Conservation (phyloP, 495 filamentous ascomycete genomes). For the Daldinia decipiens region DNA sequence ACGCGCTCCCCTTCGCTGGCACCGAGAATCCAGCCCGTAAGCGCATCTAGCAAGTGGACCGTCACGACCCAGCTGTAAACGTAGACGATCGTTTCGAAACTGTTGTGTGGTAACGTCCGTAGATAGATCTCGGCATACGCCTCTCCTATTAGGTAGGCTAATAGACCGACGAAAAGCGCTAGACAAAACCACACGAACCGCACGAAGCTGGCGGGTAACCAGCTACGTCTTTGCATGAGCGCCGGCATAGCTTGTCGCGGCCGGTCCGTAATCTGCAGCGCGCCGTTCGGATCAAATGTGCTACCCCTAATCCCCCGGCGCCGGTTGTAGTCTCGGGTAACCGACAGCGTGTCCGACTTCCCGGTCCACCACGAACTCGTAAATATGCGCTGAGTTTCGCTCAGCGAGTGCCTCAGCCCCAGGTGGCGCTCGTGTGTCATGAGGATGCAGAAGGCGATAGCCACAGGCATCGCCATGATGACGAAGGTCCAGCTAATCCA, state of each 20-base stretch:
- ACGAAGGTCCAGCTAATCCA: conserved; percentile 73
- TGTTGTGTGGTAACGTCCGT: conserved; percentile 70
- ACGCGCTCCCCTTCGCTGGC: conserved; percentile 67
- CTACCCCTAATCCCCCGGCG: conserved; percentile 48
- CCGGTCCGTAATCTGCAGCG: conserved; percentile 42
- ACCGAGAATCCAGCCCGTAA: conserved; percentile 71
- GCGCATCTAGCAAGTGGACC: conserved; percentile 66
- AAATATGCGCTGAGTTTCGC: conserved; percentile 71
- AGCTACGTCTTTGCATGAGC: conserved; percentile 55
- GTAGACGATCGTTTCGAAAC: conserved; percentile 69
- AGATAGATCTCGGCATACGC: conserved; percentile 74
- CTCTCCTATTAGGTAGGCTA: conserved; percentile 71
- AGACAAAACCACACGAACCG: conserved; percentile 74
- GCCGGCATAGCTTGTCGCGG: conserved; percentile 45
- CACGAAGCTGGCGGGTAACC: conserved; percentile 69
- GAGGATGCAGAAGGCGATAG: conserved; percentile 68
- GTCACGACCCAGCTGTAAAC: conserved; percentile 74
- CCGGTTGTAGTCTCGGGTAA: conserved; percentile 37
- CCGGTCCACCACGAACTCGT: conserved; percentile 69
- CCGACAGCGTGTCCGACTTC: conserved; percentile 55
- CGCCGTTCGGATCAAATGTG: conserved; percentile 45
- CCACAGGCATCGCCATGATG: conserved; percentile 70
- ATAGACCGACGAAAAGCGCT: conserved; percentile 66
- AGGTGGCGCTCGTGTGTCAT: conserved; percentile 68
- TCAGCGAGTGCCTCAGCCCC: conserved; percentile 62